Base-by-base conservation (phyloP, 202 grass and related monocot species). In the Setaria italica region DNA sequence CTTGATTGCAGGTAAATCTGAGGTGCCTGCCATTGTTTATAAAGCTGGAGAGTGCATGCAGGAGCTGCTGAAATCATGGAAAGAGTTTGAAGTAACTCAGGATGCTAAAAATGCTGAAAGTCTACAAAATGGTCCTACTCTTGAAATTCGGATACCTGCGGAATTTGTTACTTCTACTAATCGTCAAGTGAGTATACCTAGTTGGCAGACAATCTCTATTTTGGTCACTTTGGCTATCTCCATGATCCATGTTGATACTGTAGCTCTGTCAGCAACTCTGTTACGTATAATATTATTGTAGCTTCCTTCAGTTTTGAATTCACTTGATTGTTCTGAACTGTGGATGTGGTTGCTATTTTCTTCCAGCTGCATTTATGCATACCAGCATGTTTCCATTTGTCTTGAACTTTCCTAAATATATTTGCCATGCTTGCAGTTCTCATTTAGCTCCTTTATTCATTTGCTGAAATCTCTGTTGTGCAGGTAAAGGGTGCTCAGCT, bases 41-140 rank as follows among this genome's bases (percentile, higher is more conserved):
- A 99, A 99, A 86, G 88, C 93, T 54, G 93, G 93, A 50, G 96
- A 99, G 84, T 99, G 96, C 80, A 91, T 99, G 91, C 90, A 99
- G 89, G 93, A 95, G 67, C 90, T 99, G 75, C 80, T 95, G 42
- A 94, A 99, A 87, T 94, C 96, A 75, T 99, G 96, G 96, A 89
- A 91, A 83, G 96, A 92, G 73, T 94, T 94, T 88, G 86, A 94
- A 84, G 86, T 76, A 74, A 84, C 84, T 53, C 88, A 89, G 74
- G 89, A 95, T 86, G 72, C 72, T 76, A 90, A 87, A 91, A 84
- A 48, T 86, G 77, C 73, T 37, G 87, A 99, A 84, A 91, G 73
- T 54, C 70, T 76, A 54, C 90, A 91, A 85, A 80, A 84, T 88
- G 91, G 90, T 47, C 93, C 93, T 53, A 86, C 85, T 63, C 90